Evolutionary conservation across 768 basidiomycete species (phyloP), one percentile per base, ranked within the genome.

Genomic region (Infundibulicybe gibba): DNA sequence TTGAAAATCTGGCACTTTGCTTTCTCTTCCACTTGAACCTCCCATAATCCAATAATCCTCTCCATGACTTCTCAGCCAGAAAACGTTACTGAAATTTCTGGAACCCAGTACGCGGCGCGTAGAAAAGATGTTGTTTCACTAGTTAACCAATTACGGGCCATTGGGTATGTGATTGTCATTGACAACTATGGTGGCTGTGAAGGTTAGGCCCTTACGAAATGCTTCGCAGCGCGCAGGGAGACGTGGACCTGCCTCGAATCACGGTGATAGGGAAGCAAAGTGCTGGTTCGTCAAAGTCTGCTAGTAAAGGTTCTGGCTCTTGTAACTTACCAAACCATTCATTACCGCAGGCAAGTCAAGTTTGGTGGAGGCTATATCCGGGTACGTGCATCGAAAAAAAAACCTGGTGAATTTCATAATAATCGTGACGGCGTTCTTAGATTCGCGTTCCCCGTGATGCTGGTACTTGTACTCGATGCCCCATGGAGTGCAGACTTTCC

Each of bases 181-280:
- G 25, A n/a, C n/a, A 10, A 19, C 35, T 38, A 38, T 38, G 14
- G 35, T 38, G 6, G 35, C 17, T 38, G 35, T 14, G 25, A 25
- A 25, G 25, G 8, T 3, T 8, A 8, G 8, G 8, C 25, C 25
- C 25, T 25, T 25, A 25, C 25, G 25, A 25, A 25, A 25, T 25
- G 25, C 25, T 25, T 4, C 17, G 6, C 35, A 38, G 35, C 17
- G 66, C 69, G 2, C 71, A 77, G 56, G 63, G 62, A 3, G 70
- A 75, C 17, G 55, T 79, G 10, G 75, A 79, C 46, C 58, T 80
- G 5, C 76, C 78, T 6, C 61, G 74, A 6, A 72, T 79, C 38
- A 71, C 70, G 15, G 74, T 77, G 35, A 75, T 77, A 33, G 77
- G 77, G 12, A 76, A 75, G 38, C 79, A 80, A 56, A 72, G 69